A percentile compares a stretch with the other conserved stretches of the same genome.
Conservation (phyloP, 2,329 filamentous ascomycete species). For the Blumeria graminis region DNA sequence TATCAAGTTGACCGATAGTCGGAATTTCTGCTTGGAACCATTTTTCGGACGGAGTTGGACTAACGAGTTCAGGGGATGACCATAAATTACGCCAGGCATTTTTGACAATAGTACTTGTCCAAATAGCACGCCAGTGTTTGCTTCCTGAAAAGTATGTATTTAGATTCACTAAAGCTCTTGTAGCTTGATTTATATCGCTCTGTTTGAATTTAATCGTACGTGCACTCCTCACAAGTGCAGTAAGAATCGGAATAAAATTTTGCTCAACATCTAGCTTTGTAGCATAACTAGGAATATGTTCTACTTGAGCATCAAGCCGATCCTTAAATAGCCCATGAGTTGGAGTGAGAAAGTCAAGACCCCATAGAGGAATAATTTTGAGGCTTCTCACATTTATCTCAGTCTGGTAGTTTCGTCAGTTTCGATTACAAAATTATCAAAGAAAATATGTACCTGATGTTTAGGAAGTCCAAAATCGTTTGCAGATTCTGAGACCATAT, state of each 20-base stretch:
- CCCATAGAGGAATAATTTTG: slow-evolving; percentile 25
- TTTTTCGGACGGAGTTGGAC: slow-evolving; percentile 16
- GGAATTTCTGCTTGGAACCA: slow-evolving; percentile 23
- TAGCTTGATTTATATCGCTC: slow-evolving; percentile 20
- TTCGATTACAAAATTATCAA: background rate
- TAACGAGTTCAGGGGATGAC: slow-evolving; percentile 20
- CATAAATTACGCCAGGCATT: slow-evolving; percentile 22
- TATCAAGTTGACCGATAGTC: slow-evolving; percentile 22
- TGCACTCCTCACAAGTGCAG: slow-evolving; percentile 24
- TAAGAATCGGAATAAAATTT: slow-evolving; percentile 29
- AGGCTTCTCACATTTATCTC: slow-evolving; percentile 22
- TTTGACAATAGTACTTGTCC: slow-evolving; percentile 22
- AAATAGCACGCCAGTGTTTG: slow-evolving; percentile 22
- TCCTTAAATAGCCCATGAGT: slow-evolving; percentile 25
- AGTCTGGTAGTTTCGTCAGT: slow-evolving; percentile 4
- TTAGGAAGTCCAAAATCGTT: slow-evolving; percentile 24
- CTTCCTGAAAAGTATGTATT: slow-evolving; percentile 17
- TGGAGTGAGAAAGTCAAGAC: slow-evolving; percentile 24
- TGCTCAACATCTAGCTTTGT: slow-evolving; percentile 20
- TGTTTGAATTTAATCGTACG: slow-evolving; percentile 21
- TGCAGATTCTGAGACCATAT: slow-evolving; percentile 26
- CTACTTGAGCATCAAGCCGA: slow-evolving; percentile 23
- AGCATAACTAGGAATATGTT: slow-evolving; percentile 9
- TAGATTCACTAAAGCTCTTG: slow-evolving; percentile 10
- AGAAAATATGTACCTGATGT: slow-evolving; percentile 13